Base-by-base conservation (phyloP, 2,329 filamentous ascomycete species). In the Whalleya microplaca region DNA sequence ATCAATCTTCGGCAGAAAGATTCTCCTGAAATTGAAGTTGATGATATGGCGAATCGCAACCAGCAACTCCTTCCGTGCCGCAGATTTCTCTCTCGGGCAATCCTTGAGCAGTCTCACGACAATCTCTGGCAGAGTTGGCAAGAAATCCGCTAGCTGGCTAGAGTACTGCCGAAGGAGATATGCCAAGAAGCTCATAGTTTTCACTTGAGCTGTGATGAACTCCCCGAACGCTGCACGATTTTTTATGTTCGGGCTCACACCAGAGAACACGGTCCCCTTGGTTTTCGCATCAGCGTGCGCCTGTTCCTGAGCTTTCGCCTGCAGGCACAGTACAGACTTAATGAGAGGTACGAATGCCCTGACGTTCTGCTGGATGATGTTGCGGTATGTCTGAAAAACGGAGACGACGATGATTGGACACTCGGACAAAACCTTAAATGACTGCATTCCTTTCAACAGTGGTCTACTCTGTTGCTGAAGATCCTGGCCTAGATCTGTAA, bases 401-500 rank as follows among this genome's bases (percentile, higher is more conserved):
- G 94, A 98, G 1, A 99, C 95, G 2, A 99, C 95, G 41, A 99
- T 98, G 50, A 99, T 99, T 0, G 95, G 95, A 66, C 95, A 99
- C 73, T 99, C 95, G 1, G 94, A 92, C 3, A 99, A 84, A 21
- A 99, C 94, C 74, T 98, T 99, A 83, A 99, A 99, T 1, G 95
- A 99, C 72, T 96, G 92, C 91, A 97, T 97, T 27, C 95, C 95
- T 74, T 92, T 96, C 52, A 93, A 79, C 32, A 99, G 76, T 47
- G 91, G 89, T 56, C 93, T 87, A 53, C 76, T 91, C 66, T 92
- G 89, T 69, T 94, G 91, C 67, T 92, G 89, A n/a, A 81, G 78
- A 66, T 97, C 93, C 14, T 87, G 84, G 5, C 87, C 91, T 48
- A 96, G 83, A 61, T 98, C 95, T 18, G 88, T 83, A 2, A 91